These are phyloP conservation scores for Epicoccum sorghinum DNA, from an alignment of 2,329 filamentous ascomycete species.

Conservation along the genomic window DNA sequence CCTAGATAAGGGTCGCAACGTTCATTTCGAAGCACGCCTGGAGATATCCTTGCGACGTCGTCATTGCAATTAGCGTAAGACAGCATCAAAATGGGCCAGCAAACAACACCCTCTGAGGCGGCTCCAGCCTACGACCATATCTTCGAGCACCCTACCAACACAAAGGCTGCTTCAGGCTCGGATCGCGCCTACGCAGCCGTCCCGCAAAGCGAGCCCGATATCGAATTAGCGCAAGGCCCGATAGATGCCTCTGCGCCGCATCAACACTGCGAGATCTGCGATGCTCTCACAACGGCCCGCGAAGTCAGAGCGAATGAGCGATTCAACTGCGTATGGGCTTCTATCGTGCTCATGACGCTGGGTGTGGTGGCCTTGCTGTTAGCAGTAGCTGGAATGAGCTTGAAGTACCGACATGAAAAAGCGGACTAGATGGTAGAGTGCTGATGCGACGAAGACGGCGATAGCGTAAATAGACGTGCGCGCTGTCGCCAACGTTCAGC, in stretches of 20 bases:
- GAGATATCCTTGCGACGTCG: conserved; percentile 2
- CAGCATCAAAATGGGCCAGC: conserved; percentile 5
- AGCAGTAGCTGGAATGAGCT: not conserved
- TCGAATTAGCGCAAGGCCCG: conserved; percentile 7
- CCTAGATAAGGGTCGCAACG: not conserved
- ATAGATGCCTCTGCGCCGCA: conserved; percentile 1
- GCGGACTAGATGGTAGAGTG: too few relatives aligned
- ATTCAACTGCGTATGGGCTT: conserved; percentile 7
- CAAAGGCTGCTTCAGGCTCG: not conserved
- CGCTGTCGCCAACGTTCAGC: too few relatives aligned
- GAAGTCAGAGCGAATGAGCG: conserved; percentile 8
- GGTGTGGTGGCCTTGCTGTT: conserved; percentile 4
- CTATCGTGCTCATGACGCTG: conserved; percentile 1
- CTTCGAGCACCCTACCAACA: conserved; percentile 1
- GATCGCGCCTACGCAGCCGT: conserved; percentile 1
- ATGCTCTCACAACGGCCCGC: conserved; percentile 8
- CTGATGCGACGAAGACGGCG: not conserved
- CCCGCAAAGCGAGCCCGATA: conserved; percentile 6
- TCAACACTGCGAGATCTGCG: conserved; percentile 13
- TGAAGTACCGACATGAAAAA: too few relatives aligned
- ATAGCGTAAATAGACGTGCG: too few relatives aligned
- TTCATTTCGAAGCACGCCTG: not conserved
- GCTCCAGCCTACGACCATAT: conserved; percentile 11
- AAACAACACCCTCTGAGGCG: not conserved
- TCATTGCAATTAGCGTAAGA: not conserved